A percentile compares a stretch with the other conserved stretches of the same genome.
Evolutionary conservation across 2,329 filamentous ascomycete species (phyloP).

Genomic region (Bisporella sp.): DNA sequence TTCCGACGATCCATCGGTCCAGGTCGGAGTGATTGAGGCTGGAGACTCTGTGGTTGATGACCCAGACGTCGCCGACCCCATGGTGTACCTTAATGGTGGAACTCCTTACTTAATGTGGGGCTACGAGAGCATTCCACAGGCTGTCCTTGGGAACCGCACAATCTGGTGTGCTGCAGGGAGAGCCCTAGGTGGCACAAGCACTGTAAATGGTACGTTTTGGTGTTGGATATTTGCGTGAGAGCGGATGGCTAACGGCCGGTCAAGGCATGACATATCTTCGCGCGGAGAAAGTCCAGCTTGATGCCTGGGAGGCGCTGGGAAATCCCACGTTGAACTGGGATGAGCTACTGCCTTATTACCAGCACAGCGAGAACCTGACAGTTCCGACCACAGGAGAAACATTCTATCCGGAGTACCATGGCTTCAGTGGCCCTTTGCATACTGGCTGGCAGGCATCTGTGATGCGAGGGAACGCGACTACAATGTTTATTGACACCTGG

Average conservation of each 20-base stretch:
- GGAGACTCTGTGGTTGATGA: background rate
- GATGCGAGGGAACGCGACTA: too few species aligned
- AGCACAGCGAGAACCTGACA: conserved; percentile 14
- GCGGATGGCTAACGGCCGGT: background rate
- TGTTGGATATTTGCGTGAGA: background rate
- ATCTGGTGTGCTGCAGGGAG: background rate
- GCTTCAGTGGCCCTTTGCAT: conserved; percentile 28
- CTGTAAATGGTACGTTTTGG: background rate
- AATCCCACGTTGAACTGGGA: conserved; percentile 31
- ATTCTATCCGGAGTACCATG: conserved; percentile 30
- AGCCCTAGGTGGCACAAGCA: background rate
- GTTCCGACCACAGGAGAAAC: conserved; percentile 30
- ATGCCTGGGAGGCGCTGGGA: conserved; percentile 30
- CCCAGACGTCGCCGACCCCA: background rate
- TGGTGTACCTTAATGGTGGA: background rate
- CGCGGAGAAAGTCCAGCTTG: conserved; percentile 28
- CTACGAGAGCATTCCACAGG: background rate
- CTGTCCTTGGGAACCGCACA: background rate
- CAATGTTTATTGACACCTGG: too few species aligned
- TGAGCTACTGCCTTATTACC: conserved; percentile 22
- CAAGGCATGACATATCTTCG: conserved; percentile 33
- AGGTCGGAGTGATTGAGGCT: background rate
- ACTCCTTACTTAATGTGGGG: background rate
- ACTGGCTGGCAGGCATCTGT: conserved; percentile 34
- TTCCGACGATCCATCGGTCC: background rate